A percentile compares a stretch with the other conserved stretches of the same genome.
phyloP scores from a whole-genome alignment of 176 grass and related monocot genomes.

The Echinochloa phyllopogon region DNA sequence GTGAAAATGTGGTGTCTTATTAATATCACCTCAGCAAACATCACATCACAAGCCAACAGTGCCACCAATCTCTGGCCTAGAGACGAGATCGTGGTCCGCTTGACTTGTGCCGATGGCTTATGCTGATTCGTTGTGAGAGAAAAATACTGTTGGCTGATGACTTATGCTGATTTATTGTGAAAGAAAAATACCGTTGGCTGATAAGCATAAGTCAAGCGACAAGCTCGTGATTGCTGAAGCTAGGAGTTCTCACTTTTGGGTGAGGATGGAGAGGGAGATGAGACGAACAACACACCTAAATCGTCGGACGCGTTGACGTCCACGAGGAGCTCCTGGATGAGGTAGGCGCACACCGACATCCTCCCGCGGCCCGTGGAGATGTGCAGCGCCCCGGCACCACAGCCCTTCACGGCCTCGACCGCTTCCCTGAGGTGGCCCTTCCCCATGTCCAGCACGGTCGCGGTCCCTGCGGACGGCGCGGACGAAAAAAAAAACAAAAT shows the following conservation, averaged over 20 bases:
- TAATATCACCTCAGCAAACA: background rate
- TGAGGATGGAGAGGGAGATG: background rate
- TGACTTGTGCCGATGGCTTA: too few relatives aligned
- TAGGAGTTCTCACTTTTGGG: background rate
- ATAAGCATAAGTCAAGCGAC: too few relatives aligned
- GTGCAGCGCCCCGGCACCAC: conserved; percentile 32
- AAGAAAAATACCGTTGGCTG: too few relatives aligned
- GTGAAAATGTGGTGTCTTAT: background rate
- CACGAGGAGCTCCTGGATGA: conserved; percentile 30
- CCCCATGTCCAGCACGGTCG: conserved; percentile 10
- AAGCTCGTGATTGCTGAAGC: background rate
- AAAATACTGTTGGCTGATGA: too few relatives aligned
- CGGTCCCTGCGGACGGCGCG: background rate
- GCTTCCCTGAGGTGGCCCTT: conserved; percentile 32
- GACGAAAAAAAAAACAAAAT: background rate
- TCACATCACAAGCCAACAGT: background rate
- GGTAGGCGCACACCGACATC: conserved; percentile 18
- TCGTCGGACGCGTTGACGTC: conserved; percentile 14
- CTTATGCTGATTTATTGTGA: too few relatives aligned
- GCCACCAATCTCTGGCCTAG: background rate
- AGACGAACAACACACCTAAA: background rate
- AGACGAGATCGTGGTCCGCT: background rate
- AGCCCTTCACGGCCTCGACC: conserved; percentile 17
- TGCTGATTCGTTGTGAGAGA: too few relatives aligned
- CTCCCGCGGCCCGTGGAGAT: background rate